These are phyloP conservation scores for Boletus eberwhitei DNA, from an alignment of 768 basidiomycete genomes.

Conservation along the genomic window DNA sequence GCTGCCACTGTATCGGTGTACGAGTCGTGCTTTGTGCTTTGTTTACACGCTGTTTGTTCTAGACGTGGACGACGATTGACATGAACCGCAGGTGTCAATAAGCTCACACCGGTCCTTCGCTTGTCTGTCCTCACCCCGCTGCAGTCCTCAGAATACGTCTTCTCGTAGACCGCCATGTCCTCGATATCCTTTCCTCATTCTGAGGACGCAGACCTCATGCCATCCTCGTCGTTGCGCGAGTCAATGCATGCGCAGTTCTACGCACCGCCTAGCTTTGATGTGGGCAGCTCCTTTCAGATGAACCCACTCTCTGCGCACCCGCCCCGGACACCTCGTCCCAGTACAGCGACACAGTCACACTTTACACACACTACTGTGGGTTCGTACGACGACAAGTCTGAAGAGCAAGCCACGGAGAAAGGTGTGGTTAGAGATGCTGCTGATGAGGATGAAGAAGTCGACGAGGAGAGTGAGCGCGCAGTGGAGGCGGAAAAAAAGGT, in stretches of 20 bases:
- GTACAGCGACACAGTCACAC: conserved; percentile 24
- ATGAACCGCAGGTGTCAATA: background rate
- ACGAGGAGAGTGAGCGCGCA: conserved; percentile 46
- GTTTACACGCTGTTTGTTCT: conserved; percentile 28
- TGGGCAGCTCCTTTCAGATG: conserved; percentile 67
- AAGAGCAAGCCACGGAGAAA: conserved; percentile 28
- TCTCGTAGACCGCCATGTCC: conserved; percentile 46
- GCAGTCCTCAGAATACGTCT: background rate
- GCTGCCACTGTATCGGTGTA: background rate
- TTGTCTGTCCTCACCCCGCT: too few relatives aligned
- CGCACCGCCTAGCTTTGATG: conserved; percentile 52
- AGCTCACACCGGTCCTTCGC: background rate
- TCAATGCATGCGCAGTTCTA: conserved; percentile 50
- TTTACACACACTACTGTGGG: conserved; percentile 17
- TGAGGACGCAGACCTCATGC: conserved; percentile 35
- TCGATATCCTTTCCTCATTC: conserved; percentile 60
- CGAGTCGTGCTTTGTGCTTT: conserved; percentile 5
- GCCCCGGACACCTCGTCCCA: conserved; percentile 63
- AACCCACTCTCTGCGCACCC: conserved; percentile 79
- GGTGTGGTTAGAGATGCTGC: conserved; percentile 14
- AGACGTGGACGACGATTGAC: background rate
- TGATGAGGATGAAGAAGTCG: conserved; percentile 41
- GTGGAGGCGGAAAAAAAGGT: conserved; percentile 47
- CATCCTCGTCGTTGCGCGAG: conserved; percentile 37
- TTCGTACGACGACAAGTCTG: conserved; percentile 45